phyloP scores from a whole-genome alignment of 2,329 filamentous ascomycete species.

The Diatrype stigma region DNA sequence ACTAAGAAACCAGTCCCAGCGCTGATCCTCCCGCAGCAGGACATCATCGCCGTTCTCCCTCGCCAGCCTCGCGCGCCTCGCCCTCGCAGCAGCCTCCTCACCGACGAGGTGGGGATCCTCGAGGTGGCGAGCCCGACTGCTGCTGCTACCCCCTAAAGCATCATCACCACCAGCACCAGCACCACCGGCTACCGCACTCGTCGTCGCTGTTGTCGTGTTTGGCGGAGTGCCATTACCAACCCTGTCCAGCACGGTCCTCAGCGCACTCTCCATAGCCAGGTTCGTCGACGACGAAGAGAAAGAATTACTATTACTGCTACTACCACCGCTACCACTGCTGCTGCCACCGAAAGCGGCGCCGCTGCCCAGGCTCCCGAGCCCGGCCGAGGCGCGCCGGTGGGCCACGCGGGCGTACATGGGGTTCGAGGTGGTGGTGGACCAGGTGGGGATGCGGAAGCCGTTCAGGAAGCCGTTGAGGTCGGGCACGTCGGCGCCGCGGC shows the following conservation, averaged over 20 bases:
- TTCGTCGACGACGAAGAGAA: no score
- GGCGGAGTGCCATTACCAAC: neutral
- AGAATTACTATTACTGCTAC: no score
- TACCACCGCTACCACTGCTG: no score
- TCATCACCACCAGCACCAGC: constrained; percentile 5
- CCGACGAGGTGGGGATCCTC: constrained; percentile 67
- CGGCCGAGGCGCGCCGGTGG: constrained; percentile 47
- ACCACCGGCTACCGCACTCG: constrained; percentile 5
- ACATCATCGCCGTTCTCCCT: constrained; percentile 52
- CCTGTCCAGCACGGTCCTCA: constrained; percentile 22
- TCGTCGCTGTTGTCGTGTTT: constrained; percentile 9
- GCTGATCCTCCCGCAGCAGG: constrained; percentile 51
- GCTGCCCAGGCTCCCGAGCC: constrained; percentile 29
- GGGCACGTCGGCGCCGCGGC: constrained; percentile 32
- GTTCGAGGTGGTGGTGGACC: constrained; percentile 52
- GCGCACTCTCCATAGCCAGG: constrained; percentile 21
- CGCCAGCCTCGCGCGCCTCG: constrained; percentile 53
- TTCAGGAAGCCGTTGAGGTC: constrained; percentile 50
- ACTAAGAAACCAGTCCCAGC: constrained; percentile 60
- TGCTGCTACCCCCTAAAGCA: constrained; percentile 5
- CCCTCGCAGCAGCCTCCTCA: constrained; percentile 56
- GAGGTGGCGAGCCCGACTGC: constrained; percentile 41
- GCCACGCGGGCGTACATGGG: constrained; percentile 62
- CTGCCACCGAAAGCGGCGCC: no score
- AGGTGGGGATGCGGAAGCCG: constrained; percentile 55